Percentiles rank a stretch among this genome's conserved stretches.
phyloP scores from a whole-genome alignment of 78 protist species.

The Dictyostelium intermedium region DNA sequence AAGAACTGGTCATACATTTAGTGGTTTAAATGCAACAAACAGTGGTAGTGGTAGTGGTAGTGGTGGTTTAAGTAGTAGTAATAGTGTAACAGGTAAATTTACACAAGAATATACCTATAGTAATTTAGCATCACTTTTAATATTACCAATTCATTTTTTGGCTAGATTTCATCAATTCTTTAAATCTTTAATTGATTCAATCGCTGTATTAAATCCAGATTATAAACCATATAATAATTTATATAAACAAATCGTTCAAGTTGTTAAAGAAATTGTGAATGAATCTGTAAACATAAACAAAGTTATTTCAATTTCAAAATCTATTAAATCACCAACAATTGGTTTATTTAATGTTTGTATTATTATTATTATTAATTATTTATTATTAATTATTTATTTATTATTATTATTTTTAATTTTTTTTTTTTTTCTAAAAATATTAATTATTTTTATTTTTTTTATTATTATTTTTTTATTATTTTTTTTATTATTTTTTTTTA shows the following conservation, averaged over 20 bases:
- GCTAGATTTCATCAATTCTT: conserved; percentile 49
- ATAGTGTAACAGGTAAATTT: neutral
- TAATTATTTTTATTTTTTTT: neutral
- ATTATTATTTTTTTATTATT: neutral
- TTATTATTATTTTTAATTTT: neutral
- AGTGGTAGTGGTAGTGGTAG: neutral
- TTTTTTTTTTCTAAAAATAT: neutral
- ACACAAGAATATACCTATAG: conserved; percentile 28
- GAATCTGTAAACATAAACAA: conserved; percentile 47
- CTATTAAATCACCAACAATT: conserved; percentile 58
- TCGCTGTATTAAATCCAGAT: conserved; percentile 3
- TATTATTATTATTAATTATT: too few relatives aligned
- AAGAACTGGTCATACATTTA: neutral
- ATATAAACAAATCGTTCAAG: conserved; percentile 14
- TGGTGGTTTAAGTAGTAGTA: neutral
- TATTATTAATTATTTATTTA: too few relatives aligned
- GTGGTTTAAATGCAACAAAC: neutral
- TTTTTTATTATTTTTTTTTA: neutral
- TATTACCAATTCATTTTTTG: conserved; percentile 57
- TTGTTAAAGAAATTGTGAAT: conserved; percentile 36
- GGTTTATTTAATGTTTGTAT: conserved; percentile 61
- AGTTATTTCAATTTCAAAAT: conserved; percentile 70
- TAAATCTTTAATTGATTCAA: conserved; percentile 2
- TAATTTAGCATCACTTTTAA: conserved; percentile 45
- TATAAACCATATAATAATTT: conserved; percentile 13